phyloP scores from a whole-genome alignment of 305 asterid species.

The Fraxinus greggii region DNA sequence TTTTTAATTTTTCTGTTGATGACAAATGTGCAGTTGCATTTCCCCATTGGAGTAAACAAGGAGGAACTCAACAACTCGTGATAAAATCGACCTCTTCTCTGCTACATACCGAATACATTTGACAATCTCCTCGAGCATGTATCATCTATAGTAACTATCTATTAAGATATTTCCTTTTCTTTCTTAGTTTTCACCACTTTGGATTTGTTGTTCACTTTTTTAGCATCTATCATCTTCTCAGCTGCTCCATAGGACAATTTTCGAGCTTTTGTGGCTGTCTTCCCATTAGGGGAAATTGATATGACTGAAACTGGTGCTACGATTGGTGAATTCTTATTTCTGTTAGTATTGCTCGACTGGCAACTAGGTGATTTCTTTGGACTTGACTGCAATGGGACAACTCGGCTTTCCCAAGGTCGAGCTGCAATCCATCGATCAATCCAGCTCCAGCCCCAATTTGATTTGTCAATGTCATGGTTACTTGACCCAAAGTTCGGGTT shows the following conservation, averaged over 20 bases:
- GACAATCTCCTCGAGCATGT: neutral
- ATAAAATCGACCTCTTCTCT: neutral
- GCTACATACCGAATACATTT: conserved; percentile 9
- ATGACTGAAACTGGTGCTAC: conserved; percentile 41
- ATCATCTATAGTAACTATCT: neutral
- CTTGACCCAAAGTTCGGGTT: conserved; percentile 48
- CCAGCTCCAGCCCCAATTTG: conserved; percentile 99
- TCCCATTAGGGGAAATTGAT: conserved; percentile 52
- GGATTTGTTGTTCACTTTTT: conserved; percentile 35
- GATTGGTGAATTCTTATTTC: conserved; percentile 37
- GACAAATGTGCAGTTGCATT: conserved; percentile 3
- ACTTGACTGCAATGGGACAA: conserved; percentile 36
- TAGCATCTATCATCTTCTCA: conserved; percentile 34
- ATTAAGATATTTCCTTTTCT: conserved; percentile 27
- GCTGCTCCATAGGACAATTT: conserved; percentile 47
- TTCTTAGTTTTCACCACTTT: conserved; percentile 37
- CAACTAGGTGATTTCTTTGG: conserved; percentile 43
- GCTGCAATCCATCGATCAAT: conserved; percentile 92
- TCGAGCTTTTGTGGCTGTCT: conserved; percentile 41
- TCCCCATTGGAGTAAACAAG: conserved; percentile 2
- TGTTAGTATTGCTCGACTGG: conserved; percentile 38
- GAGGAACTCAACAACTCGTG: neutral
- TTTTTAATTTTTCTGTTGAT: neutral
- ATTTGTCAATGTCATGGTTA: conserved; percentile 51
- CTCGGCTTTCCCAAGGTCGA: conserved; percentile 92